These are phyloP conservation scores for Cladophialophora bantiana DNA, from an alignment of 2,329 filamentous ascomycete genomes.

Conservation along the genomic window DNA sequence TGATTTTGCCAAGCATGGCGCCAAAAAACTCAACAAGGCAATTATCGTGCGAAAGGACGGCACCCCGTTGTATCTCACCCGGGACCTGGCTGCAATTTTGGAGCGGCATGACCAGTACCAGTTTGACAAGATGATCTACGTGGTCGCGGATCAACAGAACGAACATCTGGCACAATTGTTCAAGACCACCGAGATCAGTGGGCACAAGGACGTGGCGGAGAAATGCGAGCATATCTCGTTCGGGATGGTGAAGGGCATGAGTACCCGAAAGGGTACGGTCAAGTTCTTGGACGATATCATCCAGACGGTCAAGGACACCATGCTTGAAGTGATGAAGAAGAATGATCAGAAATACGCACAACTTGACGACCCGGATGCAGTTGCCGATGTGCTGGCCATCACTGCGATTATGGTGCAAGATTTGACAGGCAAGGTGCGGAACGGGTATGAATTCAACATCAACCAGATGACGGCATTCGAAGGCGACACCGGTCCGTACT, in stretches of 20 bases:
- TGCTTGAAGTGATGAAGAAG: constrained; percentile 96
- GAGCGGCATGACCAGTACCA: constrained; percentile 68
- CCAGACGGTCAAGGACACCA: constrained; percentile 83
- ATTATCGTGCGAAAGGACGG: constrained; percentile 72
- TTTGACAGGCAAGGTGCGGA: constrained; percentile 86
- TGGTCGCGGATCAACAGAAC: constrained; percentile 70
- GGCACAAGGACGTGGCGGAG: constrained; percentile 64
- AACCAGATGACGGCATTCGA: constrained; percentile 71
- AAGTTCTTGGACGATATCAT: constrained; percentile 78
- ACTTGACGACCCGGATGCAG: constrained; percentile 79
- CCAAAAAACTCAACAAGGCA: constrained; percentile 72
- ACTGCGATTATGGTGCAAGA: constrained; percentile 98
- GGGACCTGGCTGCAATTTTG: constrained; percentile 71
- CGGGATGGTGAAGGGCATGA: constrained; percentile 71
- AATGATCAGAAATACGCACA: constrained; percentile 91
- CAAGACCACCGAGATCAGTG: constrained; percentile 69
- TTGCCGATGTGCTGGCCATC: constrained; percentile 89
- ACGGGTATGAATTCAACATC: constrained; percentile 71
- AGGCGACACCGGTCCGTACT: constrained; percentile 70
- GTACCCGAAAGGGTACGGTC: constrained; percentile 72
- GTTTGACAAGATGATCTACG: constrained; percentile 74
- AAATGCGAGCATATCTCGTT: constrained; percentile 71
- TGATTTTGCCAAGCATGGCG: constrained; percentile 71
- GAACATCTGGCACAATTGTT: constrained; percentile 70
- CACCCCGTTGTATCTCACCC: constrained; percentile 71